Base-by-base conservation (phyloP, 2,329 filamentous ascomycete genomes). In the Trichophyton verrucosum region DNA sequence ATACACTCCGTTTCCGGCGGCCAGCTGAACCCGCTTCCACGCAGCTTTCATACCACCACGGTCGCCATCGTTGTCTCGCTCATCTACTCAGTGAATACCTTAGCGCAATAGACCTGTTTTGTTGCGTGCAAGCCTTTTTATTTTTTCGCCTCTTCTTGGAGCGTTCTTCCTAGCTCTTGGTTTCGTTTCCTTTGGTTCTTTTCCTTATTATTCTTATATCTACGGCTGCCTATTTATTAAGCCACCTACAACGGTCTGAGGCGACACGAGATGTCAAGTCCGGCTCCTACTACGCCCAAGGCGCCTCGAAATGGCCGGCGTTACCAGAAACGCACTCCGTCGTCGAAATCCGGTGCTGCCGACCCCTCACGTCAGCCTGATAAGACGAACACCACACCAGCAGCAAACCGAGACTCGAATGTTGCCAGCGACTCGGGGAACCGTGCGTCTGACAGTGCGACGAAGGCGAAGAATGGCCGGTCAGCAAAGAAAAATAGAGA, bases 211-310 rank as follows among this genome's bases (percentile, higher is more conserved):
- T 62, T 69, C 66, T 68, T 61, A 63, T 62, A 64, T 64, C 67
- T 63, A 66, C 71, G 76, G 75, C 75, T 77, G 75, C 72, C 70
- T 78, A 79, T 79, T 78, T 78, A 74, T 77, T 75, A 77, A 78
- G 74, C 74, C 74, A 67, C 70, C 70, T 60, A 64, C 51, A 9
- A 38, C 33, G 33, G 11, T 3, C 66, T 71, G 30, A 47, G 15
- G 7, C 40, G 9, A 30, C 27, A 36, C 68, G 66, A 64, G 64
- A 81, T 80, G 78, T 77, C 78, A 68, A 71, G 75, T 56, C 73
- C 73, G 68, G 67, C 70, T 61, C 72, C 74, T 66, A 67, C 70
- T 53, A 72, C 74, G 42, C 71, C 75, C 4, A 75, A 75, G 65
- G 72, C 68, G 47, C 62, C 70, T 63, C 73, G 73, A 61, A 75